Percentiles rank a stretch among this genome's conserved stretches.
Conservation (phyloP, 208 protist species). For the Acanthamoeba royreba region DNA sequence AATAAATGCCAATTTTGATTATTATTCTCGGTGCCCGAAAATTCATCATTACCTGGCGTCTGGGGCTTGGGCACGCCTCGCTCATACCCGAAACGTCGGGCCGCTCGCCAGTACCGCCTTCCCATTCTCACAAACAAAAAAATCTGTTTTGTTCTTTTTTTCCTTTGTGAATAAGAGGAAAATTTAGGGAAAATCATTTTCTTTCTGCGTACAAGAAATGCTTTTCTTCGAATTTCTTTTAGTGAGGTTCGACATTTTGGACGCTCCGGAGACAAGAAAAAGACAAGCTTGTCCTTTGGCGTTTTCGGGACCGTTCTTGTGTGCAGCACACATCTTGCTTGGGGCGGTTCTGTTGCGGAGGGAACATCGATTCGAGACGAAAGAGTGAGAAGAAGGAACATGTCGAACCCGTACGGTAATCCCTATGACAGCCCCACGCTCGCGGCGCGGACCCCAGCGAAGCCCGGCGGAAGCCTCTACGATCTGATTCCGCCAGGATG, state of each 20-base stretch:
- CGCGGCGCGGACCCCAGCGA: background rate
- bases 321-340: background rate
- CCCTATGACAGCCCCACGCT: background rate
- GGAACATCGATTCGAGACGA: background rate
- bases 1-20: too few relatives aligned
- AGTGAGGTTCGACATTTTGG: too few relatives aligned
- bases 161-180: background rate
- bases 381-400: background rate
- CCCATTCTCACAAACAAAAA: background rate
- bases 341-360: background rate
- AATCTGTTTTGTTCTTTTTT: background rate
- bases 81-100: background rate
- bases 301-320: background rate
- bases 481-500: background rate
- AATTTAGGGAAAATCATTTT: background rate
- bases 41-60: background rate
- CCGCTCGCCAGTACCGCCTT: background rate
- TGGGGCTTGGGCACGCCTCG: background rate
- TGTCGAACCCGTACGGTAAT: background rate
- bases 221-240: too few relatives aligned
- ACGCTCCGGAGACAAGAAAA: background rate
- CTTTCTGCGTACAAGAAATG: background rate
- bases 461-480: background rate
- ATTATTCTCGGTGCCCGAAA: too few relatives aligned
- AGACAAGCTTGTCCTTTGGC: background rate